Evolutionary conservation across 768 basidiomycete species (phyloP).

Genomic region (Tulasnella calospora): DNA sequence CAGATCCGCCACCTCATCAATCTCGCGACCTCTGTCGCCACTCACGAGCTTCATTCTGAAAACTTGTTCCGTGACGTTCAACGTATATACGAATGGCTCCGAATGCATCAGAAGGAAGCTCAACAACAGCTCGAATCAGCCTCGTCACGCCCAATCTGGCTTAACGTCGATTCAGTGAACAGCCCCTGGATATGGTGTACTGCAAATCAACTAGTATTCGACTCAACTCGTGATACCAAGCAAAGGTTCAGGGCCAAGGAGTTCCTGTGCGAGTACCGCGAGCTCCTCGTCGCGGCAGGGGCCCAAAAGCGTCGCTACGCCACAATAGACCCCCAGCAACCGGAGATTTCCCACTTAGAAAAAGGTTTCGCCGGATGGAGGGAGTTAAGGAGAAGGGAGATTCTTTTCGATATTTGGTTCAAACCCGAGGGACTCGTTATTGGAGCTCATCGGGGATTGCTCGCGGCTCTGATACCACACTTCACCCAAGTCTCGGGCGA

Average conservation of each 20-base stretch:
- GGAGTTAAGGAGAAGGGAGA: background rate
- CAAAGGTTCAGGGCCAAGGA: background rate
- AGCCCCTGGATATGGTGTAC: background rate
- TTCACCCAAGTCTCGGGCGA: background rate
- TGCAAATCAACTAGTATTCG: background rate
- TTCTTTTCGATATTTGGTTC: background rate
- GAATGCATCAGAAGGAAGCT: background rate
- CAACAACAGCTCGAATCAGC: background rate
- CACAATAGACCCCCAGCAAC: background rate
- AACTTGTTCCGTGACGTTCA: background rate
- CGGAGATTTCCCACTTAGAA: background rate
- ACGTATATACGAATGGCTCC: constrained; percentile 2
- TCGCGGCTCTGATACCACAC: constrained; percentile 8
- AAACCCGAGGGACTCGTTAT: background rate
- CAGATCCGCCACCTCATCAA: background rate
- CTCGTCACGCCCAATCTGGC: background rate
- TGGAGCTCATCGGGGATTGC: background rate
- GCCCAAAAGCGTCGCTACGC: background rate
- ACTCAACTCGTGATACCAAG: background rate
- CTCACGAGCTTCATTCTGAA: background rate
- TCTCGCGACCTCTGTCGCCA: background rate
- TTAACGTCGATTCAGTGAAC: background rate
- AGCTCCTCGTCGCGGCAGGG: background rate
- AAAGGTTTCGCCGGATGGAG: background rate
- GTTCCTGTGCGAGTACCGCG: background rate